phyloP scores from a whole-genome alignment of 176 grass and related monocot genomes.

The Urochloa ruziziensis region DNA sequence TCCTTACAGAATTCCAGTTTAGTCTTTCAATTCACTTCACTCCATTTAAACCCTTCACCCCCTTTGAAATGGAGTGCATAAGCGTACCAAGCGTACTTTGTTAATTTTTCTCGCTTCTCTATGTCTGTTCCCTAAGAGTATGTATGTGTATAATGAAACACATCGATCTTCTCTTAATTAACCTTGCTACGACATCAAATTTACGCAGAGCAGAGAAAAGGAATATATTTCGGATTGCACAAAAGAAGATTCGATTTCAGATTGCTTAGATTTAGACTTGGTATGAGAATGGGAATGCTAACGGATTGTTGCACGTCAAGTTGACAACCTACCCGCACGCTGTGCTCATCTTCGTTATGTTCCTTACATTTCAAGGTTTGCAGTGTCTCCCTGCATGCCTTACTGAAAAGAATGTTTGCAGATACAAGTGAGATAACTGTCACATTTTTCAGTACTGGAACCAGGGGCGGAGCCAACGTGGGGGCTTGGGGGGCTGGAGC shows the following conservation, averaged over 20 bases:
- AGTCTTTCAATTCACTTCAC: not conserved
- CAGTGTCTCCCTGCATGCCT: not conserved
- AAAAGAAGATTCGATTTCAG: not conserved
- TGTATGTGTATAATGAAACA: too few species aligned
- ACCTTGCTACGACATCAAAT: not conserved
- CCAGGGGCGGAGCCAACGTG: too few species aligned
- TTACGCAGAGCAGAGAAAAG: not conserved
- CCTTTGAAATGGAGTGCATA: not conserved
- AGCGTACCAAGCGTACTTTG: not conserved
- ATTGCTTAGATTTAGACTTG: slow-evolving; percentile 1
- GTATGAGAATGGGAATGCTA: slow-evolving; percentile 23
- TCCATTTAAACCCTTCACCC: not conserved
- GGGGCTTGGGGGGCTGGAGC: too few species aligned
- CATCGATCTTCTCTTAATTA: too few species aligned
- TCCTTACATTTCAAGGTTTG: slow-evolving; percentile 20
- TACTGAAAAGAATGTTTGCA: not conserved
- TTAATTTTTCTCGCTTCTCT: not conserved
- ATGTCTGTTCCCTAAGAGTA: too few species aligned
- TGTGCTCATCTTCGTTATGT: slow-evolving; percentile 17
- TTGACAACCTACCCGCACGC: not conserved
- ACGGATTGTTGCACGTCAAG: slow-evolving; percentile 1
- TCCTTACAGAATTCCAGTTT: not conserved
- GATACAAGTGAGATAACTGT: not conserved
- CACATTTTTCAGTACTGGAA: not conserved
- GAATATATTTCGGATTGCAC: not conserved